Conservation (phyloP, 2,329 filamentous ascomycete species). For the Myriangium duriaei region DNA sequence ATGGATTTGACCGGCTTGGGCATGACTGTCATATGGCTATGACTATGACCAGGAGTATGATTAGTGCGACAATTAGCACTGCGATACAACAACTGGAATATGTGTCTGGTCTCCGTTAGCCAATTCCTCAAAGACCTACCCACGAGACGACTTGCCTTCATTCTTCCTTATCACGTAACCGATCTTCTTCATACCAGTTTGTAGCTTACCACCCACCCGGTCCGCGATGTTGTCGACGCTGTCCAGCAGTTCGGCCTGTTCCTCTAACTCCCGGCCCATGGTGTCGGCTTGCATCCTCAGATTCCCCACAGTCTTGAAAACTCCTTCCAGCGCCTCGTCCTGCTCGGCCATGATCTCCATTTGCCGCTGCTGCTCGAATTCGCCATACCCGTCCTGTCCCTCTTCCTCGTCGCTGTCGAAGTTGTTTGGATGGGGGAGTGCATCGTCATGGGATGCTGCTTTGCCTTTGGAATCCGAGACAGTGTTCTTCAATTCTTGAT, state of each 20-base stretch:
- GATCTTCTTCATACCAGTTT: conserved; percentile 77
- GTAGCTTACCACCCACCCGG: conserved; percentile 71
- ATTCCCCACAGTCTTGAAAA: conserved; percentile 87
- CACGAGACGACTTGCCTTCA: conserved; percentile 55
- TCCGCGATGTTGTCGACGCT: conserved; percentile 76
- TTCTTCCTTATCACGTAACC: conserved; percentile 75
- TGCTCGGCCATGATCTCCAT: conserved; percentile 87
- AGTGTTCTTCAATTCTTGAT: conserved; percentile 59
- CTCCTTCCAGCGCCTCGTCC: conserved; percentile 82
- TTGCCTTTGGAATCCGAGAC: conserved; percentile 32
- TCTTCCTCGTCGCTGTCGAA: conserved; percentile 34
- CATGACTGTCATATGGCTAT: conserved; percentile 47
- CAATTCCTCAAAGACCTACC: not conserved
- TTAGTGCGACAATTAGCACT: conserved; percentile 74
- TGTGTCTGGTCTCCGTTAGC: conserved; percentile 34
- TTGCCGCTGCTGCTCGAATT: conserved; percentile 86
- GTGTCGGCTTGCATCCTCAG: conserved; percentile 80
- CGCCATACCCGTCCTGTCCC: conserved; percentile 54
- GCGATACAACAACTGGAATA: conserved; percentile 85
- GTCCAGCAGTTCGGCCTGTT: conserved; percentile 81
- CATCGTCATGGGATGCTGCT: conserved; percentile 30
- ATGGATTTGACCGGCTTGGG: too few relatives aligned
- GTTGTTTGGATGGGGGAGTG: conserved; percentile 47
- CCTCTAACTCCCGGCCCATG: conserved; percentile 93
- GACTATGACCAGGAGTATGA: conserved; percentile 72